These are phyloP conservation scores for Termitomyces sp. DNA, from an alignment of 768 basidiomycete genomes.

Conservation along the genomic window DNA sequence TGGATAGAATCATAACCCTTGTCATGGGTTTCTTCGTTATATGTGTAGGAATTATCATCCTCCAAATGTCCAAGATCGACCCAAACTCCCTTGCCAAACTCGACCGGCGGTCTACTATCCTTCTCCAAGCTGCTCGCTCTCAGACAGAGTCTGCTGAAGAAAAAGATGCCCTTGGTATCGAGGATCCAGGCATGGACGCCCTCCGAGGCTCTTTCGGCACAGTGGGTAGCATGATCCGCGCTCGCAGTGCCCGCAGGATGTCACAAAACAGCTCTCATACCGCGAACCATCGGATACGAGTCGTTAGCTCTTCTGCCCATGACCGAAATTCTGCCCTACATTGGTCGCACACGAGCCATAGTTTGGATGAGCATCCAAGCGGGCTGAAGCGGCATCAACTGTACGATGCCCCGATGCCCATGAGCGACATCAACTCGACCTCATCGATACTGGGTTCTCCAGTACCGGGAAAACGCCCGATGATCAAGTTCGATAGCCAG, in stretches of 20 bases:
- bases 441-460: constrained; percentile 27
- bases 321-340: constrained; percentile 18
- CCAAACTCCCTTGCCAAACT: constrained; percentile 72
- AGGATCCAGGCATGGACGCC: constrained; percentile 92
- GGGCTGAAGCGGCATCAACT: constrained; percentile 77
- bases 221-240: constrained; percentile 84
- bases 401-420: constrained; percentile 82
- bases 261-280: constrained; percentile 38
- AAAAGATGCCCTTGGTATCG: constrained; percentile 55
- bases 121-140: constrained; percentile 77
- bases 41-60: constrained; percentile 87
- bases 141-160: constrained; percentile 68
- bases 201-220: constrained; percentile 89
- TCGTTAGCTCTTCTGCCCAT: constrained; percentile 30
- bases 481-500: constrained; percentile 73
- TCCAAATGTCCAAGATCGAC: constrained; percentile 95
- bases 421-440: constrained; percentile 33
- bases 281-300: constrained; percentile 24
- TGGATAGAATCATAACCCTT: constrained; percentile 78
- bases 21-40: constrained; percentile 91
- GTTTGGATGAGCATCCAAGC: constrained; percentile 14
- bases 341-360: constrained; percentile 3
- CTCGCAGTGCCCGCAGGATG: constrained; percentile 45
- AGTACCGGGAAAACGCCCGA: constrained; percentile 36
- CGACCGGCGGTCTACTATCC: constrained; percentile 84